These are phyloP conservation scores for Phaffomyces opuntiae DNA, from an alignment of 805 yeast genomes.

Conservation along the genomic window DNA sequence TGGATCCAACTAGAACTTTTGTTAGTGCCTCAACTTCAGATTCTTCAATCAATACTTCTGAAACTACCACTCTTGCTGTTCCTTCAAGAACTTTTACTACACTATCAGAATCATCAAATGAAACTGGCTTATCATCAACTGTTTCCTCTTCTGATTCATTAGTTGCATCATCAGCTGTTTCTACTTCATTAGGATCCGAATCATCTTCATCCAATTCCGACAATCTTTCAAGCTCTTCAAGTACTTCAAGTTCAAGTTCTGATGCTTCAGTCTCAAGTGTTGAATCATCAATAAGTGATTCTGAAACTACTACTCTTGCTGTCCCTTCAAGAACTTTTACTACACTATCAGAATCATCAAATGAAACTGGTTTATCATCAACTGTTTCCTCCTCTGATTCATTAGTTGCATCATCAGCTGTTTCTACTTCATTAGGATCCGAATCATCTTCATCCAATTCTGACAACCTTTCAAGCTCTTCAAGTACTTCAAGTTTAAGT, in stretches of 20 bases:
- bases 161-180: neutral
- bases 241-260: neutral
- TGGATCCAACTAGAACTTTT: too few species aligned
- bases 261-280: neutral
- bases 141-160: too few species aligned
- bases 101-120: too few species aligned
- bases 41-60: neutral
- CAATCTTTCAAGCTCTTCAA: neutral
- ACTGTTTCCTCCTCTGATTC: too few species aligned
- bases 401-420: too few species aligned
- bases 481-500: neutral
- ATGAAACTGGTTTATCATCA: too few species aligned
- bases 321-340: neutral
- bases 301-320: neutral
- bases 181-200: neutral
- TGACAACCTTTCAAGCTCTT: neutral
- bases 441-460: neutral
- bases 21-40: neutral
- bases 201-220: neutral
- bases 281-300: neutral
- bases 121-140: too few species aligned
- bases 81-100: too few species aligned
- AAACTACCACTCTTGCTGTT: neutral
- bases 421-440: neutral
- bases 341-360: too few species aligned